Conservation (phyloP, 2,329 filamentous ascomycete species). For the Acrocalymma vagum region DNA sequence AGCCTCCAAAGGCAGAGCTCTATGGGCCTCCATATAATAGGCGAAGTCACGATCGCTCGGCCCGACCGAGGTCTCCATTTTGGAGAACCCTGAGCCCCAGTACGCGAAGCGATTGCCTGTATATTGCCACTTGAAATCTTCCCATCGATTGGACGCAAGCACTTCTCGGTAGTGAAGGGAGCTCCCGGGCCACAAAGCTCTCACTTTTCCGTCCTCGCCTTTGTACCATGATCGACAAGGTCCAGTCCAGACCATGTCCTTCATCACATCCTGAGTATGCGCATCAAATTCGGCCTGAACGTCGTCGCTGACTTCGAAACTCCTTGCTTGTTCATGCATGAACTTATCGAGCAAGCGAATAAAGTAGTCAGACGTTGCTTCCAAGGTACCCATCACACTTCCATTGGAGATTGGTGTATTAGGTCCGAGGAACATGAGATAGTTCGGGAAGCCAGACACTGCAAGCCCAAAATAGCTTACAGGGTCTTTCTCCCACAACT, state of each 20-base stretch:
- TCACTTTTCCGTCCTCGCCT: conserved; percentile 5
- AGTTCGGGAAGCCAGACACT: conserved; percentile 5
- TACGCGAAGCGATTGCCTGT: conserved; percentile 1
- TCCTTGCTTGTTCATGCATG: conserved; percentile 2
- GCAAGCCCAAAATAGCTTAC: conserved; percentile 2
- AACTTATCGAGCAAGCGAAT: conserved; percentile 1
- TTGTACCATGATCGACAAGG: conserved; percentile 4
- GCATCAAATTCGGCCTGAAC: conserved; percentile 33
- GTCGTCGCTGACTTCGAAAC: not conserved
- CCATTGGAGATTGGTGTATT: conserved; percentile 2
- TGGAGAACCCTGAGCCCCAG: conserved; percentile 3
- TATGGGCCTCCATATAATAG: conserved; percentile 1
- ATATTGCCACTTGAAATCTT: conserved; percentile 7
- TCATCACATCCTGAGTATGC: conserved; percentile 1
- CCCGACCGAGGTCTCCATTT: not conserved
- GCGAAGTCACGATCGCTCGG: not conserved
- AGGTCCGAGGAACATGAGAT: conserved; percentile 5
- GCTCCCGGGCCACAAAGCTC: conserved; percentile 11
- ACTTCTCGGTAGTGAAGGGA: conserved; percentile 9
- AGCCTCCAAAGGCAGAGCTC: conserved; percentile 1
- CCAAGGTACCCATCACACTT: not conserved
- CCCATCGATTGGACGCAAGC: conserved; percentile 8
- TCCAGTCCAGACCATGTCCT: conserved; percentile 2
- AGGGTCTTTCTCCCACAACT: not conserved
- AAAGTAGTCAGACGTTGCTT: conserved; percentile 2